These are phyloP conservation scores for Trichoderma gracile DNA, from an alignment of 2,329 filamentous ascomycete genomes.

Conservation along the genomic window DNA sequence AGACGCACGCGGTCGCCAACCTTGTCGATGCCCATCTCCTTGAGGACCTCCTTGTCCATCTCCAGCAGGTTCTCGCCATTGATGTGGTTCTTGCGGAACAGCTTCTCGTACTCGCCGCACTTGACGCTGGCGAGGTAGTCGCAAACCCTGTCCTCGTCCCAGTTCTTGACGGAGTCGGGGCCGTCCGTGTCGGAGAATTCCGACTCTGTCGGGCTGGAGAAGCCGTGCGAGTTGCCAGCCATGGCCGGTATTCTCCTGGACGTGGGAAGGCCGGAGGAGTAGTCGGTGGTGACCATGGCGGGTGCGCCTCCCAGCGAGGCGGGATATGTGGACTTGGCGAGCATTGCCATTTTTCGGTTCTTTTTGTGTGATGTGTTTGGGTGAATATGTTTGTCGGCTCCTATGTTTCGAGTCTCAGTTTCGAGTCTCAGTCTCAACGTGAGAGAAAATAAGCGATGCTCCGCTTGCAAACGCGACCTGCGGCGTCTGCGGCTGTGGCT, in stretches of 20 bases:
- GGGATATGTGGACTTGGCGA: conserved; percentile 72
- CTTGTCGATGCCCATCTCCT: conserved; percentile 98
- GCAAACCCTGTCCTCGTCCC: conserved; percentile 89
- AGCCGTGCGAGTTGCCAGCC: conserved; percentile 55
- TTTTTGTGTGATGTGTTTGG: background rate
- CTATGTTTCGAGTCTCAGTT: background rate
- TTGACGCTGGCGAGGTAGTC: conserved; percentile 91
- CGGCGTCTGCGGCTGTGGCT: conserved; percentile 4
- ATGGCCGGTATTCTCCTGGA: conserved; percentile 54
- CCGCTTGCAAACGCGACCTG: conserved; percentile 16
- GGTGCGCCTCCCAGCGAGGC: conserved; percentile 50
- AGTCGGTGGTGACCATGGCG: conserved; percentile 47
- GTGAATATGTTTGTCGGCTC: background rate
- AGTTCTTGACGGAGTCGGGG: conserved; percentile 74
- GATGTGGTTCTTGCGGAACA: conserved; percentile 92
- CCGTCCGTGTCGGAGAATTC: conserved; percentile 85
- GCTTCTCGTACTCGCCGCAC: conserved; percentile 87
- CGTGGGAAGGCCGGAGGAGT: conserved; percentile 53
- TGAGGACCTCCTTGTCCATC: conserved; percentile 93
- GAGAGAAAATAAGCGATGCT: background rate
- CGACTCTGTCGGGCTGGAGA: conserved; percentile 84
- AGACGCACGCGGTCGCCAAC: conserved; percentile 94
- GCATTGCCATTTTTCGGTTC: conserved; percentile 61
- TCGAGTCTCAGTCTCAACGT: background rate
- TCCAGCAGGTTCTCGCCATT: conserved; percentile 96